A percentile compares a stretch with the other conserved stretches of the same genome.
phyloP scores from a whole-genome alignment of 1,139 yeast species.

The Zygosaccharomyces pseudobailii region DNA sequence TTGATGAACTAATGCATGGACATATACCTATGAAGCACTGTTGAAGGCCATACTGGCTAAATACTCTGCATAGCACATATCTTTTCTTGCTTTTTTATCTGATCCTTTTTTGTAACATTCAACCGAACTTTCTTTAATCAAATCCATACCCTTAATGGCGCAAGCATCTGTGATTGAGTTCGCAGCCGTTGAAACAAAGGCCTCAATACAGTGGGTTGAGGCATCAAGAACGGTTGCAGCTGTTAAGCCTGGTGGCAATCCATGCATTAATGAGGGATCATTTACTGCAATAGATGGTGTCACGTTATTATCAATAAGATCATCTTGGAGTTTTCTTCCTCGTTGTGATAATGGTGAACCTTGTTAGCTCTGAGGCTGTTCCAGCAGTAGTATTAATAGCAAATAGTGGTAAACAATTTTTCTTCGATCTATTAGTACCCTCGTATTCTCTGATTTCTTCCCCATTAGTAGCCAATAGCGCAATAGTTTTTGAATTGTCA shows the following conservation, averaged over 20 bases:
- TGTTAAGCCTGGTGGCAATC: constrained; percentile 42
- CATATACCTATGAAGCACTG: constrained; percentile 23
- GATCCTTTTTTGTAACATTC: constrained; percentile 16
- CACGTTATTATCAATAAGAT: background rate
- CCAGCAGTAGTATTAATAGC: constrained; percentile 45
- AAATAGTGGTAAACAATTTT: constrained; percentile 34
- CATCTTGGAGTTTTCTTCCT: too few relatives aligned
- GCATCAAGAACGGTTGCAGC: constrained; percentile 44
- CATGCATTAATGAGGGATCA: constrained; percentile 39
- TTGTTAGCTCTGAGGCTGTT: constrained; percentile 44
- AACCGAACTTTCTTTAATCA: constrained; percentile 17
- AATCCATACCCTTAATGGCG: constrained; percentile 21
- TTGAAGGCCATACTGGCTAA: constrained; percentile 25
- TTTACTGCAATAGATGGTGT: constrained; percentile 19
- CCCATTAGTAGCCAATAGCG: constrained; percentile 22
- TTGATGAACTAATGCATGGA: constrained; percentile 24
- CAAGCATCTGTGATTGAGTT: constrained; percentile 23
- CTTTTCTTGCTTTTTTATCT: constrained; percentile 20
- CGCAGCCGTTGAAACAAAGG: constrained; percentile 31
- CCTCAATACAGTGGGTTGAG: constrained; percentile 42
- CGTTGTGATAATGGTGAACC: constrained; percentile 28
- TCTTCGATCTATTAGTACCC: constrained; percentile 8
- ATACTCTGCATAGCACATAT: constrained; percentile 24
- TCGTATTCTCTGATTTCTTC: constrained; percentile 22
- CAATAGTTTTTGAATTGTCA: constrained; percentile 23